Evolutionary conservation across 2,329 filamentous ascomycete genomes (phyloP).

Genomic region (Fusarium verticillioides): DNA sequence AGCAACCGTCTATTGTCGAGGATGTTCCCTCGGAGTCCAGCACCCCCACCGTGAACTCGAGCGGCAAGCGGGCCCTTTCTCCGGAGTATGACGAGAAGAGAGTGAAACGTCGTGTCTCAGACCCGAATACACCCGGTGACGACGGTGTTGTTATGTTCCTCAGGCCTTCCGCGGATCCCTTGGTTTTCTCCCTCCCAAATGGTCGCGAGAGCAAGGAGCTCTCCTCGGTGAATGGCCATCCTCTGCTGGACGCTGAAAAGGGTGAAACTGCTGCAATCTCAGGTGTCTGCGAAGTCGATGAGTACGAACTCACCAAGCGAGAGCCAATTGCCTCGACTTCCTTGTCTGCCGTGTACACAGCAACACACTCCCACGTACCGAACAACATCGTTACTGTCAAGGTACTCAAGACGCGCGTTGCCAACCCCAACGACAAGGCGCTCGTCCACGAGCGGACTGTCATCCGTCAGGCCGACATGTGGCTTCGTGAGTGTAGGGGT

Average conservation of each 20-base stretch:
- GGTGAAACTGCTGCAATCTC: conserved; percentile 62
- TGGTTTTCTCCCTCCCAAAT: conserved; percentile 64
- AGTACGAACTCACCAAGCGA: conserved; percentile 65
- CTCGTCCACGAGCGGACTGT: conserved; percentile 64
- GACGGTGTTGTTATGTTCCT: conserved; percentile 68
- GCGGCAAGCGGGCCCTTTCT: conserved; percentile 62
- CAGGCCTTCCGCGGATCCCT: conserved; percentile 59
- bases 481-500: conserved; percentile 67
- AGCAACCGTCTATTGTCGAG: conserved; percentile 43
- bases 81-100: conserved; percentile 57
- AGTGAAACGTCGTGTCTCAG: conserved; percentile 56
- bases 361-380: conserved; percentile 62
- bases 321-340: conserved; percentile 66
- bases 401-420: conserved; percentile 65
- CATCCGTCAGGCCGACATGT: conserved; percentile 69
- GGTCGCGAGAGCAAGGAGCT: conserved; percentile 60
- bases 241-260: conserved; percentile 62
- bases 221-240: conserved; percentile 57
- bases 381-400: conserved; percentile 69
- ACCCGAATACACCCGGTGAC: conserved; percentile 46
- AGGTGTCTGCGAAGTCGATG: conserved; percentile 62
- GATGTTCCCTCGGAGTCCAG: conserved; percentile 46
- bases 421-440: conserved; percentile 56
- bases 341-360: conserved; percentile 67
- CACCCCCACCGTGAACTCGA: conserved; percentile 55